A percentile compares a stretch with the other conserved stretches of the same genome.
phyloP scores from a whole-genome alignment of 768 basidiomycete genomes.

The Sporobolomyces phaffii region DNA sequence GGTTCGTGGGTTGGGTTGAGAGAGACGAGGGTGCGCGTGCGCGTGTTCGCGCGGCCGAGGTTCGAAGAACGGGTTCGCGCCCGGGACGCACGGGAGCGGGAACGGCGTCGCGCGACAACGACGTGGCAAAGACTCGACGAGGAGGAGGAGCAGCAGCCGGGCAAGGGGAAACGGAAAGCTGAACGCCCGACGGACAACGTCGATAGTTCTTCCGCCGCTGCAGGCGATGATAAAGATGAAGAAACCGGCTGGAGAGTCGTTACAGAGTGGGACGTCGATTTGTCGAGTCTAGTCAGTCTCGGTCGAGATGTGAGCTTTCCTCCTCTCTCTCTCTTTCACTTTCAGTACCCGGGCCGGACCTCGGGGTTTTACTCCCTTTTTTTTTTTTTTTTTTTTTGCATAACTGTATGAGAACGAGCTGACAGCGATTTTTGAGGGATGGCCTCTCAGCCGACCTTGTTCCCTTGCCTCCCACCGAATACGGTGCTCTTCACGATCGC shows the following conservation, averaged over 20 bases:
- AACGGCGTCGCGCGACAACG: no score
- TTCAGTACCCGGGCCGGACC: no score
- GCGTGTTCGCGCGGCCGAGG: constrained; percentile 14
- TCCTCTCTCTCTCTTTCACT: not conserved
- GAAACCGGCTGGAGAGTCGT: constrained; percentile 14
- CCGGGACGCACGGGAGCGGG: no score
- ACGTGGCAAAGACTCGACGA: not conserved
- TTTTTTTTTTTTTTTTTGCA: no score
- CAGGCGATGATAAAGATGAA: not conserved
- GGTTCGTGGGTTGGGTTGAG: constrained; percentile 12
- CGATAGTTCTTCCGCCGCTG: not conserved
- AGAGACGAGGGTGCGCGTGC: not conserved
- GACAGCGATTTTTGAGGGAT: no score
- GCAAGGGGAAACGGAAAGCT: constrained; percentile 3
- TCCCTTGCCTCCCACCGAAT: constrained; percentile 35
- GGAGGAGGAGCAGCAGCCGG: not conserved
- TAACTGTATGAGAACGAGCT: no score
- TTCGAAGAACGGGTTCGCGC: not conserved
- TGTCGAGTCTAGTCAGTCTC: constrained; percentile 25
- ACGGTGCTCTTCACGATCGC: constrained; percentile 33
- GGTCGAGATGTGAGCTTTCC: constrained; percentile 27
- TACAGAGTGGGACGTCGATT: constrained; percentile 31
- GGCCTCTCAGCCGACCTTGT: constrained; percentile 17
- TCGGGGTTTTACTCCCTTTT: no score
- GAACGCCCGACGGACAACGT: no score